Evolutionary conservation across 176 grass and related monocot species (phyloP), one percentile per base, ranked within the genome.

Genomic region (Musa acuminata): DNA sequence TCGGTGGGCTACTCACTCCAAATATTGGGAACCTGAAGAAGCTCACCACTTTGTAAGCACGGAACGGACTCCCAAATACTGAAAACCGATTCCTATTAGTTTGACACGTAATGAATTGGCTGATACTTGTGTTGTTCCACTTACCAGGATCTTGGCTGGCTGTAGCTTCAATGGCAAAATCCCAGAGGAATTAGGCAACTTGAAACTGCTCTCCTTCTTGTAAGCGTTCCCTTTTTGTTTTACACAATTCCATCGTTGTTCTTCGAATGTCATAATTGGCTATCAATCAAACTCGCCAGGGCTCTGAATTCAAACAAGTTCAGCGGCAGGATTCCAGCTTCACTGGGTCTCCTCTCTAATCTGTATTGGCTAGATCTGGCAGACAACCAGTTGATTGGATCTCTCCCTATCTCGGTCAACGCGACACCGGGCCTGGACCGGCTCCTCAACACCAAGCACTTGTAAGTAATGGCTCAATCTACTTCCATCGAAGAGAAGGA

Each of bases 321-420:
- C 89, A 86, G 75, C 53, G 93, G 93, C n/a, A 73, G 50, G 71
- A 86, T 97, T 77, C 93, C 93, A 64, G 25, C 79, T 63, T 62
- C 81, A 69, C 55, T 97, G 52, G 93, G 93, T 55, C 53, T 72
- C 22, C 87, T 97, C 55, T 87, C 85, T 13, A 84, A 87, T 52
- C 81, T 97, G 49, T 49, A 77, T 21, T 97, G 93, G 93, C 72
- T 97, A 53, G 93, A 97, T 60, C 29, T 97, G 84, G 91, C 93
- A 0, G 77, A 51, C 12, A 97, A 97, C 81, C 79, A 88, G 68
- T 71, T 97, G 71, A 83, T 85, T 29, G 93, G 93, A 35, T 53
- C 84, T 53, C 72, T 97, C 58, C 93, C 93, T 22, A 70, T 97
- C 72, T 97, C 93, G 17, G 60, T 24, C 27, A 60, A 50, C 72